Conservation (phyloP, 2,329 filamentous ascomycete species). For the Calonectria multiphialidica region DNA sequence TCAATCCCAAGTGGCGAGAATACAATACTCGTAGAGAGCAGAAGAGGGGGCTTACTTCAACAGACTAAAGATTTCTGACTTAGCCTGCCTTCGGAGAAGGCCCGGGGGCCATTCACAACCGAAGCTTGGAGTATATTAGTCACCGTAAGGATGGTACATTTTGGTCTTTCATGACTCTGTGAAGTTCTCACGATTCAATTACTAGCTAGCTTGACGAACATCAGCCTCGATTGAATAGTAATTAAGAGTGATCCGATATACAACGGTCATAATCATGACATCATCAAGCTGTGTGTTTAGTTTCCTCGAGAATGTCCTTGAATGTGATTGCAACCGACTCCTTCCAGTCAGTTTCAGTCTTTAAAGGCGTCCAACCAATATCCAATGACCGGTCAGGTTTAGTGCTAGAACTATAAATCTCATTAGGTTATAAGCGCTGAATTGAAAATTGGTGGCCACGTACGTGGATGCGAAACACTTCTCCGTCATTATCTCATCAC, state of each 20-base stretch:
- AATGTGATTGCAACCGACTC: background rate
- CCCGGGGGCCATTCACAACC: no score
- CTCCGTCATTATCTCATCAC: background rate
- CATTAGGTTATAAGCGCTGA: background rate
- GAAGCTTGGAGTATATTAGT: no score
- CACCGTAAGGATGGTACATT: no score
- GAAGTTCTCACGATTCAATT: no score
- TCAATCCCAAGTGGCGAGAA: constrained; percentile 1
- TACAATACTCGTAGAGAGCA: background rate
- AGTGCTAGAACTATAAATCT: background rate
- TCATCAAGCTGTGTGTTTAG: no score
- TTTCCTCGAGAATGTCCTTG: background rate
- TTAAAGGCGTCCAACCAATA: background rate
- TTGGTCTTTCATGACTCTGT: no score
- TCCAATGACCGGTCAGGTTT: background rate
- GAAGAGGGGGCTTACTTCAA: background rate
- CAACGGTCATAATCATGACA: no score
- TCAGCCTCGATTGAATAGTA: no score
- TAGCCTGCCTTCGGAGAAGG: no score
- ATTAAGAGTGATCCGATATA: no score
- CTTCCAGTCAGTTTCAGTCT: background rate
- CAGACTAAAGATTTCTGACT: background rate
- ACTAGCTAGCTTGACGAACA: no score
- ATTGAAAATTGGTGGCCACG: background rate
- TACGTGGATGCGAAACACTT: background rate